Percentiles rank a stretch among this genome's conserved stretches.
Evolutionary conservation across 2,329 filamentous ascomycete species (phyloP).

Genomic region (Colletotrichum liriopes): DNA sequence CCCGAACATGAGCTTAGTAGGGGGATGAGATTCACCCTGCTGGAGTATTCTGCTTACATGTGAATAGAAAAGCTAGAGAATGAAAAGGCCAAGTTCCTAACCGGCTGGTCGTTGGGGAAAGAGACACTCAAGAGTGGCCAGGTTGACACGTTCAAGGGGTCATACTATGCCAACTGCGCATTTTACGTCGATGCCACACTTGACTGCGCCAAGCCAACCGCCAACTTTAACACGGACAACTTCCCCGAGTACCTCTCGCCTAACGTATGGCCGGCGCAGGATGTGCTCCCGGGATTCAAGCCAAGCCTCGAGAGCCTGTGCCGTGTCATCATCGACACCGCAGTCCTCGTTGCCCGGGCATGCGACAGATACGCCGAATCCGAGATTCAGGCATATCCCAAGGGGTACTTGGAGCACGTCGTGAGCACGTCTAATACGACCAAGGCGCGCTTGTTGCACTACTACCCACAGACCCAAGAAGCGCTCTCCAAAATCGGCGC

Average conservation of each 20-base stretch:
- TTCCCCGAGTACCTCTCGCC: conserved; percentile 92
- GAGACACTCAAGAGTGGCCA: conserved; percentile 85
- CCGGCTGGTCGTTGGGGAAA: conserved; percentile 86
- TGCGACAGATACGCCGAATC: conserved; percentile 88
- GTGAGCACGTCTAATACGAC: conserved; percentile 89
- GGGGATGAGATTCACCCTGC: conserved; percentile 43
- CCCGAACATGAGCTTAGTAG: conserved; percentile 79
- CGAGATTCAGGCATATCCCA: conserved; percentile 83
- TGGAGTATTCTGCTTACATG: conserved; percentile 38
- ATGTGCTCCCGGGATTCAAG: conserved; percentile 82
- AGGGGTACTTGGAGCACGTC: conserved; percentile 87
- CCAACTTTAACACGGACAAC: conserved; percentile 70
- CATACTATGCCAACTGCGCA: conserved; percentile 87
- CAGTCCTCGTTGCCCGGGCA: conserved; percentile 88
- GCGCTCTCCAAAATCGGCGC: conserved; percentile 47
- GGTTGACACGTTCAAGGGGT: conserved; percentile 86
- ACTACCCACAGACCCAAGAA: conserved; percentile 76
- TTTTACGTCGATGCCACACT: conserved; percentile 79
- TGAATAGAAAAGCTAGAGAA: conserved; percentile 70
- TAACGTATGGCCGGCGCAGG: conserved; percentile 87
- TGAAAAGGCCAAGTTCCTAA: conserved; percentile 74
- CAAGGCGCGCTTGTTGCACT: conserved; percentile 93
- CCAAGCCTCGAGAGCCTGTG: conserved; percentile 83
- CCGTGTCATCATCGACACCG: conserved; percentile 88
- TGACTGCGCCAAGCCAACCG: conserved; percentile 73